A percentile compares a stretch with the other conserved stretches of the same genome.
phyloP scores from a whole-genome alignment of 1,284 basidiomycete species.

The Heterobasidion occidentale region DNA sequence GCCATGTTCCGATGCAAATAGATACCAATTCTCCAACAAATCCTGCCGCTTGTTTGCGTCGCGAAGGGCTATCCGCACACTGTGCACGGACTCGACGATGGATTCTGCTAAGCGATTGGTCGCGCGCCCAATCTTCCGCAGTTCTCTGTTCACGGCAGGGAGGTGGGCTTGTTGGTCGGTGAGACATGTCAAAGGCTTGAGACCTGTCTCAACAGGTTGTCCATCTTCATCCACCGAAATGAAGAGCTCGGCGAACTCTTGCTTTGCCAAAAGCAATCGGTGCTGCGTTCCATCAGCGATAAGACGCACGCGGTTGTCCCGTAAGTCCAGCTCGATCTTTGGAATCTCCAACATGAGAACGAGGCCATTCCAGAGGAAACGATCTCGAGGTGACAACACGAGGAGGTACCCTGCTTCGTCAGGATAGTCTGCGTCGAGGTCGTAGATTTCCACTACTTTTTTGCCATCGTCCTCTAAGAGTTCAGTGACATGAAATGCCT shows the following conservation, averaged over 20 bases:
- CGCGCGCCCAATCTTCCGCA: slow-evolving; percentile 86
- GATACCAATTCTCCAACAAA: slow-evolving; percentile 91
- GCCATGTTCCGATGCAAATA: slow-evolving; percentile 94
- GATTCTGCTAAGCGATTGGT: slow-evolving; percentile 89
- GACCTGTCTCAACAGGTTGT: slow-evolving; percentile 33
- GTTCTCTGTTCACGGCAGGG: slow-evolving; percentile 81
- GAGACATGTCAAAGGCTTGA: slow-evolving; percentile 51
- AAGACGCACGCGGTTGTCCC: slow-evolving; percentile 78
- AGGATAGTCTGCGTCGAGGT: slow-evolving; percentile 40
- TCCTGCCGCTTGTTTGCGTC: slow-evolving; percentile 72
- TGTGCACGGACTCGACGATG: slow-evolving; percentile 85
- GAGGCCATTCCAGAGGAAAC: slow-evolving; percentile 93
- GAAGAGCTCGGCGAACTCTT: slow-evolving; percentile 68
- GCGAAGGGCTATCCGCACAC: slow-evolving; percentile 66
- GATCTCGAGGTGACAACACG: slow-evolving; percentile 78
- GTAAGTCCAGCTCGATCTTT: slow-evolving; percentile 69
- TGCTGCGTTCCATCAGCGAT: slow-evolving; percentile 84
- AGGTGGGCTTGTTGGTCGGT: slow-evolving; percentile 90
- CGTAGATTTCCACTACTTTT: slow-evolving; percentile 40
- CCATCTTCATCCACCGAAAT: slow-evolving; percentile 53
- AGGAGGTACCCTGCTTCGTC: slow-evolving; percentile 72
- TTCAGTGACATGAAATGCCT: slow-evolving; percentile 77
- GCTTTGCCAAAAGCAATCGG: slow-evolving; percentile 73
- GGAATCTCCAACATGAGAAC: slow-evolving; percentile 71
- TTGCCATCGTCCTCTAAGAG: slow-evolving; percentile 48